These are phyloP conservation scores for Hemileccinum impolitum DNA, from an alignment of 768 basidiomycete genomes.

Conservation along the genomic window DNA sequence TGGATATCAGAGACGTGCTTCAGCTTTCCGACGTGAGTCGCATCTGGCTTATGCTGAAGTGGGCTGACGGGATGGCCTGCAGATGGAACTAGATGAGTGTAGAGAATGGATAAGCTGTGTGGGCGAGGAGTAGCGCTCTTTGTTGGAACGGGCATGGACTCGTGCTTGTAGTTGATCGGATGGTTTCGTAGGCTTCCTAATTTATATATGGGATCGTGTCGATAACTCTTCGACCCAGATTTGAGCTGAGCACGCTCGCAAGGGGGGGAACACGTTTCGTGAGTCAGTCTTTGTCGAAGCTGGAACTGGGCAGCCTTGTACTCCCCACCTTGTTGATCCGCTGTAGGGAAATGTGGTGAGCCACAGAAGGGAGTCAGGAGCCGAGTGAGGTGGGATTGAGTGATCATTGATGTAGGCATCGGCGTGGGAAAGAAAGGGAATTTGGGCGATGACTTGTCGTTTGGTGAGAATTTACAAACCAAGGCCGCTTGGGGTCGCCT, in stretches of 20 bases:
- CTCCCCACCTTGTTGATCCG: too few species aligned
- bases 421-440: conserved; percentile 29
- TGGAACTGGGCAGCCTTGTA: too few species aligned
- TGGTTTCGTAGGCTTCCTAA: conserved; percentile 12
- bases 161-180: background rate
- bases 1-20: conserved; percentile 27
- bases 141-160: background rate
- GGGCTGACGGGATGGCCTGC: conserved; percentile 5
- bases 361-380: too few species aligned
- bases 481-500: conserved; percentile 11
- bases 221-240: too few species aligned
- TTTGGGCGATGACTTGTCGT: conserved; percentile 12
- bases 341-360: too few species aligned
- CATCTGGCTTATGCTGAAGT: too few species aligned
- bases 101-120: conserved; percentile 19
- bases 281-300: too few species aligned
- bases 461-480: conserved; percentile 16
- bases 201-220: conserved; percentile 3
- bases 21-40: conserved; percentile 18
- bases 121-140: conserved; percentile 3
- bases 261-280: too few species aligned
- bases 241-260: too few species aligned
- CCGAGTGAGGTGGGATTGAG: too few species aligned
- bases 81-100: conserved; percentile 27
- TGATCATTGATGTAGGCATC: background rate